Evolutionary conservation across 2,329 filamentous ascomycete genomes (phyloP).

Genomic region (Bipolaris zeicola): DNA sequence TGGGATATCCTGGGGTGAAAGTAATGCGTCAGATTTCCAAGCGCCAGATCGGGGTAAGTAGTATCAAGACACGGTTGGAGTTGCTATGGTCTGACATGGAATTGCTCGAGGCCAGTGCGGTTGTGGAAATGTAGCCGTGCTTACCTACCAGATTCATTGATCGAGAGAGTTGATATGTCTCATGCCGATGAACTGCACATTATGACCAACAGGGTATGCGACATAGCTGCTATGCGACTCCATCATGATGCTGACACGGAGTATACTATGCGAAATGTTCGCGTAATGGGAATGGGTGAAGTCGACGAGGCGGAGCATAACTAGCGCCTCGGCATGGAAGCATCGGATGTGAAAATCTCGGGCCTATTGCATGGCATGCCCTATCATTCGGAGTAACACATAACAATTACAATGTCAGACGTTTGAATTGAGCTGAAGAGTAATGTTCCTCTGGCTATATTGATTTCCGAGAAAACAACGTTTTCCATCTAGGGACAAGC

Average conservation of each 20-base stretch:
- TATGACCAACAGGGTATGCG: background rate
- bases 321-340: constrained; percentile 11
- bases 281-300: background rate
- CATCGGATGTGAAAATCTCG: background rate
- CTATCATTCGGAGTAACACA: background rate
- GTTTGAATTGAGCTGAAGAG: background rate
- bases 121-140: background rate
- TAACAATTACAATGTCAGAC: background rate
- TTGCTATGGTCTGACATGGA: background rate
- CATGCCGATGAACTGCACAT: background rate
- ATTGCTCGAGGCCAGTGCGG: background rate
- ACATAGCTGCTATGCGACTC: background rate
- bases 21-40: background rate
- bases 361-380: background rate
- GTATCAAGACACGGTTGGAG: background rate
- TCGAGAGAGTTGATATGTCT: too few relatives aligned
- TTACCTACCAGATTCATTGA: background rate
- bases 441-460: background rate
- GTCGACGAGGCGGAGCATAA: constrained; percentile 1
- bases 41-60: background rate
- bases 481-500: background rate
- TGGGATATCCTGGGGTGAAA: constrained; percentile 6
- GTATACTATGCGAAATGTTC: background rate
- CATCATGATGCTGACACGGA: background rate
- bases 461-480: too few relatives aligned